Evolutionary conservation across 2,329 filamentous ascomycete genomes (phyloP).

Genomic region (Remersonia thermophila): DNA sequence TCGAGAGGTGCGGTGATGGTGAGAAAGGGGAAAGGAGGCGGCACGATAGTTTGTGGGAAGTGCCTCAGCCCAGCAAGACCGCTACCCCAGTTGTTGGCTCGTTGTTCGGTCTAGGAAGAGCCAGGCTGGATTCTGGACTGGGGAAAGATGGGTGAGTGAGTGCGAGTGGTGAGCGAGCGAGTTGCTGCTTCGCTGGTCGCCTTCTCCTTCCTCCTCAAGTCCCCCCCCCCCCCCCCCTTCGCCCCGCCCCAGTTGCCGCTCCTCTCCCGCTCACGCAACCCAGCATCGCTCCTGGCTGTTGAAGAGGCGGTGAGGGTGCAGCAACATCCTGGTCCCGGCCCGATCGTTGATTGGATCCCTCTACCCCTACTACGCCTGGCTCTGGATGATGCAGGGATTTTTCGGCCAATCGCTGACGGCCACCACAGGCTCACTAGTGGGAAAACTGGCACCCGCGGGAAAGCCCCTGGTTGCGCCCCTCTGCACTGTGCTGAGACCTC

Average conservation of each 20-base stretch:
- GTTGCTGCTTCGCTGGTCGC: no score
- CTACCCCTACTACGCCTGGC: slow-evolving; percentile 6
- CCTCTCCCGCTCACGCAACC: slow-evolving; percentile 8
- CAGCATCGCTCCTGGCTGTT: slow-evolving; percentile 11
- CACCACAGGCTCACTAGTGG: slow-evolving; percentile 6
- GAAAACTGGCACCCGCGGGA: slow-evolving; percentile 4
- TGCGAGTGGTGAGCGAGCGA: no score
- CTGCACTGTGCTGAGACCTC: slow-evolving; percentile 17
- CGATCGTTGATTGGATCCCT: slow-evolving; percentile 14
- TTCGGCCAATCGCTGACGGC: slow-evolving; percentile 13
- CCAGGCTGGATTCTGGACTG: no score
- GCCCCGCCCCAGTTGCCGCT: slow-evolving; percentile 6
- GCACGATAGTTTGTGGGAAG: no score
- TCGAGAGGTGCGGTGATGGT: no score
- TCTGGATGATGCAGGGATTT: slow-evolving; percentile 13
- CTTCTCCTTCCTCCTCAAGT: background rate
- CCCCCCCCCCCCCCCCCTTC: no score
- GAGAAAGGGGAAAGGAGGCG: no score
- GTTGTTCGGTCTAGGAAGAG: no score
- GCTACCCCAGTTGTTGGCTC: no score
- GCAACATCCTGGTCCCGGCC: slow-evolving; percentile 13
- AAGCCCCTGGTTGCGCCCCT: slow-evolving; percentile 9
- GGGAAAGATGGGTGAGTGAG: no score
- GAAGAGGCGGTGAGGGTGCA: slow-evolving; percentile 22
- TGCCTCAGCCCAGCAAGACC: no score